Evolutionary conservation across 2,329 filamentous ascomycete genomes (phyloP).

Genomic region (Diaporthe vaccinii): DNA sequence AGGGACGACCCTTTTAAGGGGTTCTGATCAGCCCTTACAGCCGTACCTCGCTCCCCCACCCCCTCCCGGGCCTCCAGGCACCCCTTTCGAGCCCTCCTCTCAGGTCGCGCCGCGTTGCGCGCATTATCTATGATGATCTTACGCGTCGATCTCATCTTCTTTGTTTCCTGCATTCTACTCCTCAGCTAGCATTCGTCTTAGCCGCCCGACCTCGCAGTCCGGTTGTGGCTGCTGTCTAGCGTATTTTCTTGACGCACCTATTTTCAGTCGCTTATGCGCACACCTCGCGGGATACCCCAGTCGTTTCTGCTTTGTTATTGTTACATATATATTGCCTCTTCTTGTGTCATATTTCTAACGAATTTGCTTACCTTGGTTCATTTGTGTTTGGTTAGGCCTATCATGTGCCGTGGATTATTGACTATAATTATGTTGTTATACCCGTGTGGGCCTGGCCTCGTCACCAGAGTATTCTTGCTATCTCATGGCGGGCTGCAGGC

Average conservation of each 20-base stretch:
- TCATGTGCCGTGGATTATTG: neutral
- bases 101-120: too few relatives aligned
- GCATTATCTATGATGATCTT: slow-evolving; percentile 10
- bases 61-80: neutral
- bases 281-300: slow-evolving; percentile 22
- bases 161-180: neutral
- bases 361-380: neutral
- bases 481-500: neutral
- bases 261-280: neutral
- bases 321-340: slow-evolving; percentile 23
- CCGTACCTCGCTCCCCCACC: neutral
- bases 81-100: slow-evolving; percentile 5
- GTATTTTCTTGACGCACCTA: slow-evolving; percentile 7
- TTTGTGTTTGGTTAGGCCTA: neutral
- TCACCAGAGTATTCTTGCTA: neutral
- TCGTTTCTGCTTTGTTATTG: slow-evolving; percentile 21
- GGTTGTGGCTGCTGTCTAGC: slow-evolving; percentile 14
- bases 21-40: slow-evolving; percentile 57
- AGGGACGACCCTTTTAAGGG: slow-evolving; percentile 73
- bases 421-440: slow-evolving; percentile 7
- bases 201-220: neutral
- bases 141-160: slow-evolving; percentile 11
- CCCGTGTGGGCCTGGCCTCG: slow-evolving; percentile 2
- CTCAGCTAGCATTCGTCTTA: neutral
- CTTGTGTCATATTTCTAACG: neutral